Evolutionary conservation across 768 basidiomycete genomes (phyloP).

Genomic region (Mycena vitilis): DNA sequence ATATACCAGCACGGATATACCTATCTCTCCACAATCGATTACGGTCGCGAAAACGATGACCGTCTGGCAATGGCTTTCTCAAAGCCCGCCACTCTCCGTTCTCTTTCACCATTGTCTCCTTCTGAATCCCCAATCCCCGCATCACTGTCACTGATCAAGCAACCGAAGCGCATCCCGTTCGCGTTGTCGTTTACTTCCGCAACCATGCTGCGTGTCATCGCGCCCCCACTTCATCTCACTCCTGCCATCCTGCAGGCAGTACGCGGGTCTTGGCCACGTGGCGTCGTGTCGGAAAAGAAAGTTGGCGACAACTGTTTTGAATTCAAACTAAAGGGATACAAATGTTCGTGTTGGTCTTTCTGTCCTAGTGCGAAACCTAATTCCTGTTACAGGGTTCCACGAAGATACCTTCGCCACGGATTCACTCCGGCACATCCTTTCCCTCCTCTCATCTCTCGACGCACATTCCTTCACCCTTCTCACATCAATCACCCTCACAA

Average conservation of each 20-base stretch:
- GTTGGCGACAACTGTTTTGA: conserved; percentile 78
- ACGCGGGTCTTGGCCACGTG: conserved; percentile 81
- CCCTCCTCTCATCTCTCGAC: conserved; percentile 75
- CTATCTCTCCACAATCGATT: conserved; percentile 78
- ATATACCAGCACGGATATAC: conserved; percentile 72
- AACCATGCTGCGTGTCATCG: conserved; percentile 77
- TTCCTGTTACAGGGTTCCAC: conserved; percentile 70
- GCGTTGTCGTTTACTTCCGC: conserved; percentile 79
- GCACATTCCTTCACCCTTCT: conserved; percentile 74
- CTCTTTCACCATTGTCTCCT: conserved; percentile 49
- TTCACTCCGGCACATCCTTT: conserved; percentile 77
- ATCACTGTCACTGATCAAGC: conserved; percentile 50
- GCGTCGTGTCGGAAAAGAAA: conserved; percentile 83
- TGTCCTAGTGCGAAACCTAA: conserved; percentile 34
- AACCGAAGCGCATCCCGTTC: conserved; percentile 62
- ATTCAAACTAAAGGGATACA: conserved; percentile 86
- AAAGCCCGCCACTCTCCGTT: conserved; percentile 49
- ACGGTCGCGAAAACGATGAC: conserved; percentile 82
- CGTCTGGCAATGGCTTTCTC: conserved; percentile 79
- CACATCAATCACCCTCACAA: conserved; percentile 77
- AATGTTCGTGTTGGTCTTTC: conserved; percentile 60
- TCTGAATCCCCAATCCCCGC: conserved; percentile 51
- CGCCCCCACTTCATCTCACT: conserved; percentile 80
- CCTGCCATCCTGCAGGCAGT: conserved; percentile 87
- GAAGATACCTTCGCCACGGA: conserved; percentile 81